Evolutionary conservation across 148 eudicot species (phyloP).

Genomic region (Drosera capensis): DNA sequence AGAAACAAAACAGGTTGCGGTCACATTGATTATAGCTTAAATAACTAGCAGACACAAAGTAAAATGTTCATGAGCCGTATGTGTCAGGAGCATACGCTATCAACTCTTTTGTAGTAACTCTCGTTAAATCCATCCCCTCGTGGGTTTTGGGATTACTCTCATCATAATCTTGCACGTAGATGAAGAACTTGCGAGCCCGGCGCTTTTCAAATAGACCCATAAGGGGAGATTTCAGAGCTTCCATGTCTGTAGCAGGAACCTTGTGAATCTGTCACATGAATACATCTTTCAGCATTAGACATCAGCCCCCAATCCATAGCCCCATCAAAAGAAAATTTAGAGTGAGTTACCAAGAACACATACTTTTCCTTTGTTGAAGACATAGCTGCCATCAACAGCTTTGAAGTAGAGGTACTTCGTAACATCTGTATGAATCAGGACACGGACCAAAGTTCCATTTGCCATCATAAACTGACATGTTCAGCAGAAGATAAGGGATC

Average conservation of each 20-base stretch:
- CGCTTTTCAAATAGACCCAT: constrained; percentile 98
- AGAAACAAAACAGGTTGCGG: no score
- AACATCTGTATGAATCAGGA: constrained; percentile 89
- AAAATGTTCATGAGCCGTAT: background rate
- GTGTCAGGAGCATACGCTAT: constrained; percentile 47
- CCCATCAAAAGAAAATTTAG: constrained; percentile 1
- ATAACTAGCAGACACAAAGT: constrained; percentile 4
- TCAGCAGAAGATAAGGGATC: no score
- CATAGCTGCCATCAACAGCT: constrained; percentile 95
- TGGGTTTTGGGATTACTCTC: constrained; percentile 76
- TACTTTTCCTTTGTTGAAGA: constrained; percentile 94
- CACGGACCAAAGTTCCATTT: constrained; percentile 89
- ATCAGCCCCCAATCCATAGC: constrained; percentile 1
- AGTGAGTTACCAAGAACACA: background rate
- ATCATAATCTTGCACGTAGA: constrained; percentile 76
- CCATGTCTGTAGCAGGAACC: constrained; percentile 98
- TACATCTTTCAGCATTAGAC: background rate
- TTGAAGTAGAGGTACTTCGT: constrained; percentile 80
- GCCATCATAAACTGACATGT: constrained; percentile 73
- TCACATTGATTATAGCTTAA: no score
- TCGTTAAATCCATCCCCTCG: constrained; percentile 80
- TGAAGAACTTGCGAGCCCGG: constrained; percentile 79
- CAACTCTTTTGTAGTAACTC: constrained; percentile 69
- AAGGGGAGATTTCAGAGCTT: constrained; percentile 86
- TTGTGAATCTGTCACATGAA: constrained; percentile 54